Evolutionary conservation across 495 filamentous ascomycete species (phyloP).

Genomic region (Neurospora sp.): DNA sequence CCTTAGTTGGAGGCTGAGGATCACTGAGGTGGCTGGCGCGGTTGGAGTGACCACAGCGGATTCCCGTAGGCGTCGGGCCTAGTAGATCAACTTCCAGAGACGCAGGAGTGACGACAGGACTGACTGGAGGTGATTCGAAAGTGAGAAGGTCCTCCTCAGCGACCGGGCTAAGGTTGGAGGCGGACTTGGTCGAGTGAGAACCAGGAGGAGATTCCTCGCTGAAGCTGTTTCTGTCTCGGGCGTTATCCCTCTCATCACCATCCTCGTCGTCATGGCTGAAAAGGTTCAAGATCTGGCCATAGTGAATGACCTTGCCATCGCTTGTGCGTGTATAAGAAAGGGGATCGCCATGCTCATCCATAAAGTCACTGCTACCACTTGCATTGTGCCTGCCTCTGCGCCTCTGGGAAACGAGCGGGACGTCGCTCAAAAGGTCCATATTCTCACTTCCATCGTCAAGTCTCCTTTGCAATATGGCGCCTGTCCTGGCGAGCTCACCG

Average conservation of each 20-base stretch:
- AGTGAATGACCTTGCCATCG: conserved; percentile 21
- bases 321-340: conserved; percentile 8
- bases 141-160: not conserved
- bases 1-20: not conserved
- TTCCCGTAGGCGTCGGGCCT: not conserved
- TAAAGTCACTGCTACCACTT: not conserved
- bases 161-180: not conserved
- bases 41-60: not conserved
- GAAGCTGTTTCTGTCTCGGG: not conserved
- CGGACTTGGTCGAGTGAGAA: not conserved
- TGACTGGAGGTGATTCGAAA: not conserved
- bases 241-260: conserved; percentile 1
- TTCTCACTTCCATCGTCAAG: conserved; percentile 1
- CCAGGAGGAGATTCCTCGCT: not conserved
- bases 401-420: not conserved
- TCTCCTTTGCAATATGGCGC: not conserved
- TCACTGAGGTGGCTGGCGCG: not conserved
- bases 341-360: not conserved
- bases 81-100: not conserved
- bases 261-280: conserved; percentile 20
- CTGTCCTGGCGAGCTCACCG: conserved; percentile 51
- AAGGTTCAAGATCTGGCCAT: conserved; percentile 22
- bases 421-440: not conserved
- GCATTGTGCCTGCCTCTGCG: not conserved
- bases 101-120: not conserved